phyloP scores from a whole-genome alignment of 2,329 filamentous ascomycete genomes.

The Claviceps cyperi region DNA sequence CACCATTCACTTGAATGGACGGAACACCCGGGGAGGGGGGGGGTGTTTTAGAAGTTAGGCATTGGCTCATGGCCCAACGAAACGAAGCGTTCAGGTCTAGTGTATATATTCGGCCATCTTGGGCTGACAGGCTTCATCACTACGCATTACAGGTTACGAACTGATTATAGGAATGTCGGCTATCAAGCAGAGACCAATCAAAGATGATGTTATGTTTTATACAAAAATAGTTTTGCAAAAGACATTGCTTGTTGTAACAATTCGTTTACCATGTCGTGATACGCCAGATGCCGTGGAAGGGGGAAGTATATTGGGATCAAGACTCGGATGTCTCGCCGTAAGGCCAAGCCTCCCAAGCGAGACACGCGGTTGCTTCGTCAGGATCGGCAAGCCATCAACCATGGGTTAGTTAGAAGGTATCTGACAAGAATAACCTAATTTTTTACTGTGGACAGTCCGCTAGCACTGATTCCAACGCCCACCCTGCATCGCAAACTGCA shows the following conservation, averaged over 20 bases:
- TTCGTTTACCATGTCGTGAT: too few species aligned
- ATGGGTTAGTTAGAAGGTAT: too few species aligned
- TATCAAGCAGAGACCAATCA: neutral
- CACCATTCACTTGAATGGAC: neutral
- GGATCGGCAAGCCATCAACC: too few species aligned
- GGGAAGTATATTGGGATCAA: too few species aligned
- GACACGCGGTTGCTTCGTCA: too few species aligned
- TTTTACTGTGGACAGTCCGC: neutral
- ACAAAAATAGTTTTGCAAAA: too few species aligned
- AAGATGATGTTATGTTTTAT: neutral
- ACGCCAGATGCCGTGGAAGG: too few species aligned
- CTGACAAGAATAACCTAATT: too few species aligned
- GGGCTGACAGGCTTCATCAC: neutral
- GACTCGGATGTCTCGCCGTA: too few species aligned
- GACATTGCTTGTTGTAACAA: too few species aligned
- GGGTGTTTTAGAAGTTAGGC: neutral
- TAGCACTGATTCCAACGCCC: conserved; percentile 59
- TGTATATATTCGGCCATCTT: conserved; percentile 18
- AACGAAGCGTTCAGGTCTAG: conserved; percentile 9
- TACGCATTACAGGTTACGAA: too few species aligned
- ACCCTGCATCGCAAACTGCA: conserved; percentile 57
- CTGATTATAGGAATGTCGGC: neutral
- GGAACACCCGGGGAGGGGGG: neutral
- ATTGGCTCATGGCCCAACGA: neutral
- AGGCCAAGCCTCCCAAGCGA: too few species aligned